Percentiles rank a stretch among this genome's conserved stretches.
Evolutionary conservation across 495 filamentous ascomycete species (phyloP).

Genomic region (Penicillium dipodomyicola): DNA sequence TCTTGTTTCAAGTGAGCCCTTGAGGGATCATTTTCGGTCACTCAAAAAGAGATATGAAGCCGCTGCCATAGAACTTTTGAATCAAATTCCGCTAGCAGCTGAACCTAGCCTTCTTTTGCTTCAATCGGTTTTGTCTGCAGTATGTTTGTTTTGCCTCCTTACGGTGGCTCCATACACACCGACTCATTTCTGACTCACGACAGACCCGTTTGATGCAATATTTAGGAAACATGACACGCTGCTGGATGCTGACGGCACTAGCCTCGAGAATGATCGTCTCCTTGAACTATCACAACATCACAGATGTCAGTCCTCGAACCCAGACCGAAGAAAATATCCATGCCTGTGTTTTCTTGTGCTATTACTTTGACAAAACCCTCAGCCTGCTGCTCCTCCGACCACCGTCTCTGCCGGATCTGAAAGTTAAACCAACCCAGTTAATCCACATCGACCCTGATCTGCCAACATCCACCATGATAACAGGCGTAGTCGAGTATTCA

Average conservation of each 20-base stretch:
- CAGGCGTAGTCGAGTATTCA: constrained; percentile 27
- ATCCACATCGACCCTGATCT: constrained; percentile 26
- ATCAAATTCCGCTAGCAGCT: constrained; percentile 23
- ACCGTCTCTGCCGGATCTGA: constrained; percentile 32
- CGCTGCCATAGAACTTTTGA: constrained; percentile 22
- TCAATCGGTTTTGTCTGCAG: constrained; percentile 30
- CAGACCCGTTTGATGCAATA: constrained; percentile 32
- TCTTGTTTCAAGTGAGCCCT: constrained; percentile 18
- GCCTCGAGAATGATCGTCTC: constrained; percentile 29
- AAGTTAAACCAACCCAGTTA: constrained; percentile 22
- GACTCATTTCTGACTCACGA: not conserved
- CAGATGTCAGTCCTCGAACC: constrained; percentile 15
- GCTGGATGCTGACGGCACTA: constrained; percentile 29
- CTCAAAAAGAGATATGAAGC: constrained; percentile 27
- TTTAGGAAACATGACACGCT: constrained; percentile 29
- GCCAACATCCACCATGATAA: constrained; percentile 25
- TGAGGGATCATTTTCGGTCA: constrained; percentile 22
- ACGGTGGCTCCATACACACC: not conserved
- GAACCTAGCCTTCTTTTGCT: constrained; percentile 28
- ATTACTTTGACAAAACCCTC: constrained; percentile 36
- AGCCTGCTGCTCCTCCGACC: constrained; percentile 39
- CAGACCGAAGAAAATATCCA: constrained; percentile 30
- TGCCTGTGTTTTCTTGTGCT: constrained; percentile 30
- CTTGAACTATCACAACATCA: constrained; percentile 31
- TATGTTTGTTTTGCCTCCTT: constrained; percentile 10